Conservation (phyloP, 768 basidiomycete species). For the Lactarius sp. region DNA sequence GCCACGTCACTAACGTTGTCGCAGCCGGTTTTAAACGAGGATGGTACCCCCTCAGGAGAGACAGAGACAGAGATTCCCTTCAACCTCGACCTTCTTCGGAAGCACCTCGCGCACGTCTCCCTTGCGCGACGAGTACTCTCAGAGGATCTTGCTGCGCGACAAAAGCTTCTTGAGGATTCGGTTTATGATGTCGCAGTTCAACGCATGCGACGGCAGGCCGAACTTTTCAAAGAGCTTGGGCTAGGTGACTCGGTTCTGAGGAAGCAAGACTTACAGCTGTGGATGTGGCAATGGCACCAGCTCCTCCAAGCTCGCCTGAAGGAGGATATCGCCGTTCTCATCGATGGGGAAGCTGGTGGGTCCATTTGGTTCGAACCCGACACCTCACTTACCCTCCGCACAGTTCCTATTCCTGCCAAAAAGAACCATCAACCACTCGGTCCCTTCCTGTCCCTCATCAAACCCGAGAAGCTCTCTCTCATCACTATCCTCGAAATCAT, state of each 20-base stretch:
- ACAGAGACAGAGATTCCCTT: slow-evolving; percentile 49
- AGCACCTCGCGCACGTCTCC: slow-evolving; percentile 58
- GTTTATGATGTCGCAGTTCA: slow-evolving; percentile 79
- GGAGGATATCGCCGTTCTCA: slow-evolving; percentile 46
- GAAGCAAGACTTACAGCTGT: slow-evolving; percentile 51
- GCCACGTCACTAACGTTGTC: not conserved
- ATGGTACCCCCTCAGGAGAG: slow-evolving; percentile 26
- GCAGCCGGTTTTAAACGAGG: slow-evolving; percentile 20
- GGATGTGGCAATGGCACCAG: slow-evolving; percentile 87
- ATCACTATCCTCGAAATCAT: slow-evolving; percentile 88
- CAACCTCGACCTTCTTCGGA: slow-evolving; percentile 67
- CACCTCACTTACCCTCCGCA: not conserved
- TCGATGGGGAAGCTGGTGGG: slow-evolving; percentile 33
- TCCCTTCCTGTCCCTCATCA: slow-evolving; percentile 73
- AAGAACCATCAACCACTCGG: slow-evolving; percentile 35
- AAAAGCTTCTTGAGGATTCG: slow-evolving; percentile 78
- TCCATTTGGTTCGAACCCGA: not conserved
- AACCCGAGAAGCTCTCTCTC: slow-evolving; percentile 74
- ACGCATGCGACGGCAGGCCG: slow-evolving; percentile 59
- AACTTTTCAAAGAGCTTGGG: slow-evolving; percentile 54
- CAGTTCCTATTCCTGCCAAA: not conserved
- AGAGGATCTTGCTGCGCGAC: slow-evolving; percentile 66
- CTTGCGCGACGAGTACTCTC: slow-evolving; percentile 60
- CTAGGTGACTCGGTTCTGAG: slow-evolving; percentile 44
- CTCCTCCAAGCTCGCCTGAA: slow-evolving; percentile 49